Evolutionary conservation across 441 rosid genomes (phyloP).

Genomic region (Eugenia klotzschiana): DNA sequence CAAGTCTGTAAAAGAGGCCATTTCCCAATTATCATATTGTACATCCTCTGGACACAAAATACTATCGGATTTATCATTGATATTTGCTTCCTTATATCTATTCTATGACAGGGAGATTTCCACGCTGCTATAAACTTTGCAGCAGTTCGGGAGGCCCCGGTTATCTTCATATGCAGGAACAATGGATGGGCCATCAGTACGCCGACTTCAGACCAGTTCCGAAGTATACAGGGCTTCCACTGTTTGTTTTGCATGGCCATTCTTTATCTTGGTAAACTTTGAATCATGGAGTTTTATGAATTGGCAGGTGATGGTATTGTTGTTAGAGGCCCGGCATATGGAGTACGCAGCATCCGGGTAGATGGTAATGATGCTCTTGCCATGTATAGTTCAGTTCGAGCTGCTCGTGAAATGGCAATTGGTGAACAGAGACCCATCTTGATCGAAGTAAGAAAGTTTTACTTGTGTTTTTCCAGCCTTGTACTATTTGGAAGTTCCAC

Average conservation of each 20-base stretch:
- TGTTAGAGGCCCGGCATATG: conserved; percentile 15
- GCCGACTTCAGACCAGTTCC: conserved; percentile 10
- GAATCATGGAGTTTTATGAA: neutral
- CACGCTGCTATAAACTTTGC: conserved; percentile 13
- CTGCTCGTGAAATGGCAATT: conserved; percentile 14
- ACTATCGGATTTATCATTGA: neutral
- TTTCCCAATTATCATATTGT: neutral
- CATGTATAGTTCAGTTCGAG: conserved; percentile 6
- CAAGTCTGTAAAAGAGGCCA: neutral
- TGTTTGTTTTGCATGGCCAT: neutral
- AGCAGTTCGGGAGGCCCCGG: conserved; percentile 11
- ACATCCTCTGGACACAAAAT: neutral
- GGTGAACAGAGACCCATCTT: conserved; percentile 7
- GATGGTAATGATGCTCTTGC: conserved; percentile 17
- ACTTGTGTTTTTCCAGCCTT: neutral
- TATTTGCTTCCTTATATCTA: neutral
- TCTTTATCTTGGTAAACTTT: neutral
- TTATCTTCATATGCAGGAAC: conserved; percentile 10
- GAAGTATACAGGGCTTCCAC: neutral
- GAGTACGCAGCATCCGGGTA: conserved; percentile 12
- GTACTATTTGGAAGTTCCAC: neutral
- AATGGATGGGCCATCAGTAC: conserved; percentile 16
- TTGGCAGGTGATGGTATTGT: conserved; percentile 12
- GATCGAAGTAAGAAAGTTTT: neutral
- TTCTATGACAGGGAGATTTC: conserved; percentile 6